phyloP scores from a whole-genome alignment of 768 basidiomycete genomes.

The Melanogaster broomeanus region DNA sequence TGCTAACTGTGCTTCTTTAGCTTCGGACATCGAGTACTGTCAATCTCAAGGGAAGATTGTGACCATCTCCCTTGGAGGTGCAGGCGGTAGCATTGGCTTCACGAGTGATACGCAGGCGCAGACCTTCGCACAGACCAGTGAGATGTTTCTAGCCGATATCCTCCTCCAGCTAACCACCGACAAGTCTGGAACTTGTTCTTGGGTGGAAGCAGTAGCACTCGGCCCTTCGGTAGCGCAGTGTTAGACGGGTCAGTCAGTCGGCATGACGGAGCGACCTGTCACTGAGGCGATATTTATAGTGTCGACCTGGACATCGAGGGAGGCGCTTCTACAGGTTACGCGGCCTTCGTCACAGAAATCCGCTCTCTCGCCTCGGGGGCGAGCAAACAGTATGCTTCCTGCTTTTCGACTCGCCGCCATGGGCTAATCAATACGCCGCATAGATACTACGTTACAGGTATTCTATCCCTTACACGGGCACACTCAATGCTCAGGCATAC shows the following conservation, averaged over 20 bases:
- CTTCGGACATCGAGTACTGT: conserved; percentile 44
- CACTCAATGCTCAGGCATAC: neutral
- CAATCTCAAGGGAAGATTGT: conserved; percentile 48
- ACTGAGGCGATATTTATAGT: conserved; percentile 27
- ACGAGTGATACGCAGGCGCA: conserved; percentile 37
- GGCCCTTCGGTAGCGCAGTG: conserved; percentile 48
- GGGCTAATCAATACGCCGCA: neutral
- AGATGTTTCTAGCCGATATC: conserved; percentile 10
- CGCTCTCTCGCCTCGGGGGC: conserved; percentile 25
- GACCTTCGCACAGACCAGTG: conserved; percentile 30
- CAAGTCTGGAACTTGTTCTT: conserved; percentile 48
- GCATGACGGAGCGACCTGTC: neutral
- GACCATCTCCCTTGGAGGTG: conserved; percentile 49
- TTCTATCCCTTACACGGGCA: neutral
- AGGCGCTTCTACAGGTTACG: conserved; percentile 52
- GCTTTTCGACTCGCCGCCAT: neutral
- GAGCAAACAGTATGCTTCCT: conserved; percentile 19
- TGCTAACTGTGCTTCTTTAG: conserved; percentile 39
- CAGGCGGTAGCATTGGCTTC: conserved; percentile 42
- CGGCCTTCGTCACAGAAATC: conserved; percentile 41
- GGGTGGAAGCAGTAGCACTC: conserved; percentile 42
- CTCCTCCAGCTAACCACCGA: conserved; percentile 1
- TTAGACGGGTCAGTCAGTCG: conserved; percentile 42
- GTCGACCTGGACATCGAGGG: conserved; percentile 78
- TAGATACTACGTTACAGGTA: conserved; percentile 65